Evolutionary conservation across 805 yeast species (phyloP).

Genomic region (Zygosaccharomyces lentus): DNA sequence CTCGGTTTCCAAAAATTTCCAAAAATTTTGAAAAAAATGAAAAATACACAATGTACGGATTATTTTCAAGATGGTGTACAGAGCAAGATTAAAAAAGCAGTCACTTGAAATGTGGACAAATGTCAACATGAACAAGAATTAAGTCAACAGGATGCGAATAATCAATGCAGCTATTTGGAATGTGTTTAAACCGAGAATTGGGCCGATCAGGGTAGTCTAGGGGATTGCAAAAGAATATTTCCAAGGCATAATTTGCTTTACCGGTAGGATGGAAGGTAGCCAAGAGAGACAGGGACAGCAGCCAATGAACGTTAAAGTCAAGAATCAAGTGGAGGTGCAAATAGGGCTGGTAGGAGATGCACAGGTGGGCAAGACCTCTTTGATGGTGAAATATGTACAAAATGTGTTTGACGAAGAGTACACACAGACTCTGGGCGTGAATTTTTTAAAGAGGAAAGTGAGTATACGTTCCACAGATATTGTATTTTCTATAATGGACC

Average conservation of each 20-base stretch:
- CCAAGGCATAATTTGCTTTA: background rate
- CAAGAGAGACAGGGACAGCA: slow-evolving; percentile 5
- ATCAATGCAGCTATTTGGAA: background rate
- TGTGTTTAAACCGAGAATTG: background rate
- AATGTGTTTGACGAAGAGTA: slow-evolving; percentile 88
- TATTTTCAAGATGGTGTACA: background rate
- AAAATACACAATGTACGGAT: slow-evolving; percentile 1
- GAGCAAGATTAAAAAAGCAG: slow-evolving; percentile 1
- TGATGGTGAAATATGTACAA: slow-evolving; percentile 97
- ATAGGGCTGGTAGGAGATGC: slow-evolving; percentile 95
- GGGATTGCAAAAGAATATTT: background rate
- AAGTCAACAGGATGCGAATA: background rate
- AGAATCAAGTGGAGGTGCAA: slow-evolving; percentile 44
- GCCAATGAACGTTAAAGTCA: slow-evolving; percentile 13
- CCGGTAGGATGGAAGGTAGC: background rate
- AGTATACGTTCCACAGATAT: slow-evolving; percentile 81
- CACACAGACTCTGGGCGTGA: slow-evolving; percentile 91
- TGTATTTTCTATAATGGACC: slow-evolving; percentile 89
- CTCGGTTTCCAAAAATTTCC: too few species aligned
- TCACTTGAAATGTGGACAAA: slow-evolving; percentile 8
- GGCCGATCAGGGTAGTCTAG: background rate
- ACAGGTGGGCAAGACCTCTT: slow-evolving; percentile 90
- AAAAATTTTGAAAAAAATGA: background rate
- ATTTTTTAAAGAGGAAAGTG: slow-evolving; percentile 87
- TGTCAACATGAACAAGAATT: slow-evolving; percentile 7